Evolutionary conservation across 106 monocot species (phyloP).

Genomic region (Apostasia shenzhenica): DNA sequence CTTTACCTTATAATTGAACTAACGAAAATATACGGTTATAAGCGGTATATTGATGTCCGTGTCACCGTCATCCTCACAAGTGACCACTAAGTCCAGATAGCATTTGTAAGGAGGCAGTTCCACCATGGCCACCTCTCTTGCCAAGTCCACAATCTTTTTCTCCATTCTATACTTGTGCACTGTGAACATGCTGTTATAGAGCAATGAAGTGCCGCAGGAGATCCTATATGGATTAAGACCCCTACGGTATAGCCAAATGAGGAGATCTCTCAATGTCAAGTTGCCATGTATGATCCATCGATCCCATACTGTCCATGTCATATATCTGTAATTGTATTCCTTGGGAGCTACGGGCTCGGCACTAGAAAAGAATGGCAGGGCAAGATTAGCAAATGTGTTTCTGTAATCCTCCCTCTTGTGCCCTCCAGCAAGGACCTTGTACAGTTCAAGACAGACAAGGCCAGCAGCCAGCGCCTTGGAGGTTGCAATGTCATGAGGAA

Average conservation of each 20-base stretch:
- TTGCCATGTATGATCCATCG: constrained; percentile 65
- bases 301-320: constrained; percentile 91
- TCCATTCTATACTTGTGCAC: constrained; percentile 75
- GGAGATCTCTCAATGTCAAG: constrained; percentile 64
- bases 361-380: constrained; percentile 77
- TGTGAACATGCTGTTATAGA: constrained; percentile 84
- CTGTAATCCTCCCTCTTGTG: constrained; percentile 79
- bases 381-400: constrained; percentile 91
- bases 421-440: constrained; percentile 74
- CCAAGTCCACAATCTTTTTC: constrained; percentile 65
- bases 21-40: constrained; percentile 71
- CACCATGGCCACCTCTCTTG: constrained; percentile 61
- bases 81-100: constrained; percentile 78
- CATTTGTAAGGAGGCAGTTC: constrained; percentile 49
- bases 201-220: constrained; percentile 57
- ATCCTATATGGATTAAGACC: constrained; percentile 82
- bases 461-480: constrained; percentile 93
- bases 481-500: constrained; percentile 92
- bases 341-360: constrained; percentile 80
- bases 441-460: constrained; percentile 91
- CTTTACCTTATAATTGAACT: background rate
- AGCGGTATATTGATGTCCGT: constrained; percentile 82
- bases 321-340: constrained; percentile 51
- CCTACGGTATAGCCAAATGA: constrained; percentile 61
- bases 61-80: constrained; percentile 85